phyloP scores from a whole-genome alignment of 805 yeast genomes.

The Wickerhamomyces queroliae region DNA sequence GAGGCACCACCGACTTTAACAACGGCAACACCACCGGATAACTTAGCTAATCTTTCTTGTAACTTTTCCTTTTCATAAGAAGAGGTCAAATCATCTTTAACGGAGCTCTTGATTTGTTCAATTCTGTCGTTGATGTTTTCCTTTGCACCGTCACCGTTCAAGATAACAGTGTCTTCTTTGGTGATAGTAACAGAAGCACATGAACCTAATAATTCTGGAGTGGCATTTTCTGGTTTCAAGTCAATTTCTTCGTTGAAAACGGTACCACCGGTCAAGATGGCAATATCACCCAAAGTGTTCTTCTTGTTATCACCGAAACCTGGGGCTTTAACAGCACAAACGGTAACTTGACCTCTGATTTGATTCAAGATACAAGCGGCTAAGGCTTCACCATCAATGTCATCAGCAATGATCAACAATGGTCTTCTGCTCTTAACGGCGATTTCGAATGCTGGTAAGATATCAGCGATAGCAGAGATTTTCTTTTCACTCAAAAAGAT shows the following conservation, averaged over 20 bases:
- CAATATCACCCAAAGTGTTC: conserved; percentile 93
- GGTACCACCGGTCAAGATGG: conserved; percentile 92
- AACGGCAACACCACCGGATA: conserved; percentile 98
- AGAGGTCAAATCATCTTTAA: conserved; percentile 62
- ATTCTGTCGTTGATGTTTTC: conserved; percentile 78
- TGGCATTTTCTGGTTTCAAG: conserved; percentile 91
- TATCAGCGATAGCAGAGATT: conserved; percentile 83
- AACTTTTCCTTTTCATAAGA: conserved; percentile 96
- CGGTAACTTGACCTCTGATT: conserved; percentile 97
- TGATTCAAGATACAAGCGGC: conserved; percentile 97
- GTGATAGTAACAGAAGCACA: conserved; percentile 90
- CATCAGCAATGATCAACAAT: conserved; percentile 88
- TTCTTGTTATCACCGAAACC: conserved; percentile 99
- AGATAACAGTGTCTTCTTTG: conserved; percentile 90
- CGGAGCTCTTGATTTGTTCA: conserved; percentile 85
- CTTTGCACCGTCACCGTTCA: conserved; percentile 89
- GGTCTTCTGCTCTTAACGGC: conserved; percentile 94
- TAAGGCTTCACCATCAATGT: conserved; percentile 95
- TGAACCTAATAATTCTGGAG: conserved; percentile 83
- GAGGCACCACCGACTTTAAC: conserved; percentile 96
- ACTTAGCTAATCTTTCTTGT: conserved; percentile 95
- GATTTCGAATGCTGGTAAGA: conserved; percentile 87
- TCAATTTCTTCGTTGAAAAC: conserved; percentile 84
- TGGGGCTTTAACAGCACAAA: conserved; percentile 96
- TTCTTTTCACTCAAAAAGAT: conserved; percentile 86